Evolutionary conservation across 2,329 filamentous ascomycete species (phyloP), one percentile per base, ranked within the genome.

Genomic region (Emericellopsis cladophorae): DNA sequence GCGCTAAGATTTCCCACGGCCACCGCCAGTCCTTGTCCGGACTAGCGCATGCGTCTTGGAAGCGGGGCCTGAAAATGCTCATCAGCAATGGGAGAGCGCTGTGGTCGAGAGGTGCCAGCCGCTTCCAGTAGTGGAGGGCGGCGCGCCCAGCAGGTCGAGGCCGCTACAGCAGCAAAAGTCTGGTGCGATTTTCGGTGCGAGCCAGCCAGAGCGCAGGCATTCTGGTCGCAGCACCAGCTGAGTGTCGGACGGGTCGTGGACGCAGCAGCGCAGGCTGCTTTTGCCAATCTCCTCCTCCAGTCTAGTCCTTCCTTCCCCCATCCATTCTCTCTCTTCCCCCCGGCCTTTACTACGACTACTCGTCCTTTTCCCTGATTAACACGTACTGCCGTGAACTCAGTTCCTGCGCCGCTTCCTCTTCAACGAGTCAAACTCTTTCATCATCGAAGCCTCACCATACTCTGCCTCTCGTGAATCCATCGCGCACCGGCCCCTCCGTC

Each of bases 21-120:
- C 55, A 56, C 57, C 55, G 51, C 56, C 51, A 15, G 57, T 52
- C 51, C 57, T 50, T 49, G 37, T 45, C 58, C 58, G 50, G 57
- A 57, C 46, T 49, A 29, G 26, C 26, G 26, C 26, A 29, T 29
- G 12, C 26, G 7, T 29, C 26, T 7, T 29, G 26, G 26, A 12
- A 29, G 26, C 26, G 26, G 26, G 26, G 26, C 26, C 26, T 29
- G 26, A 29, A 29, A 29, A 29, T 29, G 26, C 26, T 7, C 26
- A 29, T 29, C 32, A 36, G 21, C 29, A 22, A 40, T 21, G 33
- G 29, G 4, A 33, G 26, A 7, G 26, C 12, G 26, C 26, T 29
- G 26, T 29, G 8, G 26, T 29, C 12, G 26, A 29, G 26, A 29
- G 26, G 26, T 29, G 26, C 26, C 26, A 29, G 26, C 26, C 26